Base-by-base conservation (phyloP, 2,329 filamentous ascomycete genomes). In the Colletotrichum incanum region DNA sequence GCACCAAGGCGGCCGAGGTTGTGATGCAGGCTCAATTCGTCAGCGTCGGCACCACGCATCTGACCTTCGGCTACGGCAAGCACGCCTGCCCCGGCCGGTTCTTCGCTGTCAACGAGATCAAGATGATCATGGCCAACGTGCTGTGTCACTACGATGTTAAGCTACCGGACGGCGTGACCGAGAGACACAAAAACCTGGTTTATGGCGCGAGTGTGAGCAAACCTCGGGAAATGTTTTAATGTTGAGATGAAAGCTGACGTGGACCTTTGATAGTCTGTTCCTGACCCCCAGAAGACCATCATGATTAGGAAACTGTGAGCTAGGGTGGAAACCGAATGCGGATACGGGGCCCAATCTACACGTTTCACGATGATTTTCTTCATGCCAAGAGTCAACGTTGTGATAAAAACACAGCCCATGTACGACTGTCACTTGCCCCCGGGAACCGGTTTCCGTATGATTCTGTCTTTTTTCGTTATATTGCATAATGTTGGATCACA, bases 1-100 rank as follows among this genome's bases (percentile, higher is more conserved):
- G 59, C 6, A 28, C 59, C 26, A 52, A 73, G 56, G 68, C 75
- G n/a, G 69, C 75, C 31, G 74, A 76, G 50, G 66, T 73, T 26
- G 71, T 72, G 16, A 73, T 73, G 28, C 71, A 77, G 41, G 79
- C 83, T 75, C 84, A 86, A 76, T 84, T 86, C 69, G 83, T 82
- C 34, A 83, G 80, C 74, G 81, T 82, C 65, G 77, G 79, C 41
- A 60, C 67, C 18, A 68, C 62, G 31, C 63, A 73, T 31, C 49
- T 73, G 16, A 65, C 69, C 2, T 76, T 74, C 14, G 75, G 75
- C 12, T 75, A 74, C 37, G 75, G 74, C 23, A 73, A 61, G 54
- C 75, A 76, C 47, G 74, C 73, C 3, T 76, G 75, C 41, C 66
- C 74, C 0, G 75, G 75, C 0, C 41, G 74, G 6, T 65, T 67